These are phyloP conservation scores for Penicillium olsonii DNA, from an alignment of 2,329 filamentous ascomycete species.

Conservation along the genomic window DNA sequence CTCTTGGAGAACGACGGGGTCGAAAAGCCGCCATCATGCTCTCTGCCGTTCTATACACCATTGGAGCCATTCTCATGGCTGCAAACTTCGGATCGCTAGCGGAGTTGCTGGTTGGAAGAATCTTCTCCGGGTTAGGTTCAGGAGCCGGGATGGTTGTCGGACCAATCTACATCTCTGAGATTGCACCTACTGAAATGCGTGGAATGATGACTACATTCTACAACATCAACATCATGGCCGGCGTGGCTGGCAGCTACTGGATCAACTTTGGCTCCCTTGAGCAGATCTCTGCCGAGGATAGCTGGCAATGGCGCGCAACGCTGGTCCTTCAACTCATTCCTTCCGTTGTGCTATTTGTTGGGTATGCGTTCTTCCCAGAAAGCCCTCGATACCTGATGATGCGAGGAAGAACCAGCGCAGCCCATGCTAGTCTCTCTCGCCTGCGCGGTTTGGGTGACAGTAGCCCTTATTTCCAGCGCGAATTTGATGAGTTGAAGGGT, in stretches of 20 bases:
- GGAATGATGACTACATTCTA: constrained; percentile 47
- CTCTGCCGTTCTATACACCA: constrained; percentile 17
- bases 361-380: constrained; percentile 28
- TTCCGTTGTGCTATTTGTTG: constrained; percentile 20
- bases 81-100: constrained; percentile 20
- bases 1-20: constrained; percentile 20
- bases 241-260: constrained; percentile 24
- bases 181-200: constrained; percentile 69
- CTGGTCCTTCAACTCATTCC: constrained; percentile 23
- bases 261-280: constrained; percentile 22
- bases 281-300: constrained; percentile 11
- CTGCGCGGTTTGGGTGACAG: constrained; percentile 18
- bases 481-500: constrained; percentile 16
- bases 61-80: constrained; percentile 23
- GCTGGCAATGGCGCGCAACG: constrained; percentile 23
- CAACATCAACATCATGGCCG: constrained; percentile 24
- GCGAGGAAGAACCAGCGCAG: constrained; percentile 25
- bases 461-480: constrained; percentile 14
- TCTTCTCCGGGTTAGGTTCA: constrained; percentile 20
- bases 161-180: constrained; percentile 84
- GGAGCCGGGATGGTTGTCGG: constrained; percentile 46
- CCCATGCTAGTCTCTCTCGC: constrained; percentile 18
- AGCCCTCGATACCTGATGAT: constrained; percentile 29
- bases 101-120: constrained; percentile 17
- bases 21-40: constrained; percentile 20